Conservation (phyloP, 176 grass and related monocot species). For the Paspalum vaginatum region DNA sequence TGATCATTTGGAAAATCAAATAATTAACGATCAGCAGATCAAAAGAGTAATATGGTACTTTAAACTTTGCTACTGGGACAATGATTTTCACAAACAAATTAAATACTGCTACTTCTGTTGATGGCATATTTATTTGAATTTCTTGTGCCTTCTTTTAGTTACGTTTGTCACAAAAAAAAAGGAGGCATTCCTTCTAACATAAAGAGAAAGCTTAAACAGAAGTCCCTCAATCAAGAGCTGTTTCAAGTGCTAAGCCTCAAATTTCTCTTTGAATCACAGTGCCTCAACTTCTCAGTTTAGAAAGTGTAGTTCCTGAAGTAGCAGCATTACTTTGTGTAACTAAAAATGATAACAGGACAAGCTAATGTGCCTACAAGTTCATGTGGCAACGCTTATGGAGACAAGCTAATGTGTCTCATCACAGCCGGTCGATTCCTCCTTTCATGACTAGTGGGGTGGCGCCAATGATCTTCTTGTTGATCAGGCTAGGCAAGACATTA, state of each 20-base stretch:
- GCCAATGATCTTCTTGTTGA: no score
- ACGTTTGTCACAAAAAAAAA: background rate
- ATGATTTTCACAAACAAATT: slow-evolving; percentile 25
- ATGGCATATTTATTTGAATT: slow-evolving; percentile 37
- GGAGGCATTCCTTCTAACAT: background rate
- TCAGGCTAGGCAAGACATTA: no score
- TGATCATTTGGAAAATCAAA: slow-evolving; percentile 5
- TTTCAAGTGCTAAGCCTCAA: slow-evolving; percentile 19
- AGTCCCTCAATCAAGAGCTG: slow-evolving; percentile 1
- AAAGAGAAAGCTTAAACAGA: slow-evolving; percentile 1
- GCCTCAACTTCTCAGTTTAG: background rate
- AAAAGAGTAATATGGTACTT: slow-evolving; percentile 34
- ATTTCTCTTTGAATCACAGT: slow-evolving; percentile 27
- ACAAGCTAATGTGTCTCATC: background rate
- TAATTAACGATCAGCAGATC: slow-evolving; percentile 15
- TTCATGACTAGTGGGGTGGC: no score
- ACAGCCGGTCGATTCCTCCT: no score
- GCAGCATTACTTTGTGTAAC: background rate
- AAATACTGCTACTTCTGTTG: background rate
- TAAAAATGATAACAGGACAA: slow-evolving; percentile 38
- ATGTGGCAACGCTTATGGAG: slow-evolving; percentile 25
- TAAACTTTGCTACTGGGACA: slow-evolving; percentile 27
- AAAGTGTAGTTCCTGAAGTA: background rate
- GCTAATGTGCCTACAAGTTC: slow-evolving; percentile 3
- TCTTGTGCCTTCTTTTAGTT: slow-evolving; percentile 11